Evolutionary conservation across 371 early-diverging fungal species (phyloP).

Genomic region (Phascolomyces articulosus): DNA sequence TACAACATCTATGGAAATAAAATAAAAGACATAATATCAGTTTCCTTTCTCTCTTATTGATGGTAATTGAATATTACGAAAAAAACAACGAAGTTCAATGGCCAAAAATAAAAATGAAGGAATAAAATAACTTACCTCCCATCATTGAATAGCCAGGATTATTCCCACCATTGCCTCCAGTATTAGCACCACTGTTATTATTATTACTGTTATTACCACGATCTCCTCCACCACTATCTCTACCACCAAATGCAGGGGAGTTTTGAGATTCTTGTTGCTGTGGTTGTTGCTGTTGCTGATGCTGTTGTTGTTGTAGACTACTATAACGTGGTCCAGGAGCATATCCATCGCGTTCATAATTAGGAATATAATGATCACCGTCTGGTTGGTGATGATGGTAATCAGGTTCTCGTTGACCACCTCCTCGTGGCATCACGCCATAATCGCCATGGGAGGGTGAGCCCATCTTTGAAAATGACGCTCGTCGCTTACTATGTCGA

Average conservation of each 20-base stretch:
- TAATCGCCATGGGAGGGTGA: slow-evolving; percentile 27
- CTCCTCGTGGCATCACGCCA: slow-evolving; percentile 4
- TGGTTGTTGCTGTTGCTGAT: too few relatives aligned
- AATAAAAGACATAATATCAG: background rate
- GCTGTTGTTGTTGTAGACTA: too few relatives aligned
- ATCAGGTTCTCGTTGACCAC: slow-evolving; percentile 19
- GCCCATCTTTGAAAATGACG: slow-evolving; percentile 36
- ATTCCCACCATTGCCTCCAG: too few relatives aligned
- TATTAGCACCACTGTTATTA: too few relatives aligned
- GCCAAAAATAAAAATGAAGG: background rate
- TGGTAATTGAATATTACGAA: too few relatives aligned
- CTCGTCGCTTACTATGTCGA: slow-evolving; percentile 51
- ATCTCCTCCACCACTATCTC: too few relatives aligned
- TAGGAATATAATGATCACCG: slow-evolving; percentile 82
- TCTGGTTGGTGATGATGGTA: slow-evolving; percentile 43
- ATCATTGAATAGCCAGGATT: slow-evolving; percentile 14
- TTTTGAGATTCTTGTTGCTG: slow-evolving; percentile 19
- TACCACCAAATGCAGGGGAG: slow-evolving; percentile 7
- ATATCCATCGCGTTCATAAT: slow-evolving; percentile 83
- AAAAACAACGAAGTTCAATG: too few relatives aligned
- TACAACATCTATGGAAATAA: background rate
- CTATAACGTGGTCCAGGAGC: slow-evolving; percentile 68
- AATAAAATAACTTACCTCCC: background rate
- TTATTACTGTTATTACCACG: too few relatives aligned
- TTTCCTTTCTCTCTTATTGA: too few relatives aligned